Evolutionary conservation across 495 filamentous ascomycete species (phyloP), one percentile per base, ranked within the genome.

Genomic region (Penicillium desertorum): DNA sequence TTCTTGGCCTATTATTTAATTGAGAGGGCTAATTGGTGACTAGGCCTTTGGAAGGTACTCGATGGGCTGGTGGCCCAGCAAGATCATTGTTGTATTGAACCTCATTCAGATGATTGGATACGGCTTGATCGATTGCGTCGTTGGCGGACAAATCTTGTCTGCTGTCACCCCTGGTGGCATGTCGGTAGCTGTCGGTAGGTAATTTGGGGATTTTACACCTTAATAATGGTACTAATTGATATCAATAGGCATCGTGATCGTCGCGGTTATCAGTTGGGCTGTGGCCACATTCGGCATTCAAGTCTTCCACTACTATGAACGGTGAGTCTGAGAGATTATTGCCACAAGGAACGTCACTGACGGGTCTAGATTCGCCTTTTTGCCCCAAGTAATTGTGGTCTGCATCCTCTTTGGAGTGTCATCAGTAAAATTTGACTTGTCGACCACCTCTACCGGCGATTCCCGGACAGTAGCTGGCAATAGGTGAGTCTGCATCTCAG

Each of bases 1-100:
- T 1, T 17, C 16, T 30, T 12, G 10, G 12, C 27, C 17, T 8
- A 25, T 41, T 49, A 32, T 48, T 44, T 37, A 23, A 43, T 27
- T 30, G 32, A 14, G 22, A 47, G 20, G 44, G 32, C 58, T 68
- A 47, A 68, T 36, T 7, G n/a, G 22, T 45, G 3, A 30, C 19
- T 58, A 82, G 81, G 83, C 88, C 10, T 83, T 90, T 57, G 78
- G 85, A 17, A 79, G 88, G 14, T 92, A 86, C 71, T 81, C 83
- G 23, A 90, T 91, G 82, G 89, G 88, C 30, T 91, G 87, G 83
- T 91, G 86, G 84, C 88, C 89, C 1, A 83, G 82, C 61, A 91
- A 90, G 70, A 69, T 91, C 8, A 79, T 89, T 36, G 86, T 88
- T 14, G 54, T 90, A 17, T 72, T 92, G 51, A 89, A 91, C 59